A percentile compares a stretch with the other conserved stretches of the same genome.
These are phyloP conservation scores for Leishmania arabica DNA, from an alignment of 208 protist genomes.

Conservation along the genomic window DNA sequence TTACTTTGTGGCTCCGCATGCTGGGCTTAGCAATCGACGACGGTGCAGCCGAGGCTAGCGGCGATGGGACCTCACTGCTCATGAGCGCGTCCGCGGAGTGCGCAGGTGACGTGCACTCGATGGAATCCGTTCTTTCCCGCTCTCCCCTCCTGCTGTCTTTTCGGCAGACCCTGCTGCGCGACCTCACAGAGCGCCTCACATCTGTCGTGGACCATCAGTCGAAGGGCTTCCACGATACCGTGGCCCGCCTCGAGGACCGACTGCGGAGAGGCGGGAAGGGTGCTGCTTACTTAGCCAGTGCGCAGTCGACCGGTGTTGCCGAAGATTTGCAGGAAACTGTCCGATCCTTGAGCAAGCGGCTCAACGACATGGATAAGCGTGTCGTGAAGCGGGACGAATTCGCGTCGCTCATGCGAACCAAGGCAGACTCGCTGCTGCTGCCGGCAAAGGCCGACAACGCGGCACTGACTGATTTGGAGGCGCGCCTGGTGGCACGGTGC, in stretches of 20 bases:
- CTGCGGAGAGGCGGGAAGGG: constrained; percentile 14
- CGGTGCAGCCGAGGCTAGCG: neutral
- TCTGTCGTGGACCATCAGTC: constrained; percentile 54
- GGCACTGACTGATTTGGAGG: constrained; percentile 55
- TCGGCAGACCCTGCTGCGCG: constrained; percentile 64
- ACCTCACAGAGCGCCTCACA: constrained; percentile 62
- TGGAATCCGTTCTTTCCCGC: constrained; percentile 44
- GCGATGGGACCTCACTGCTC: neutral
- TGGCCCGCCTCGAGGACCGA: constrained; percentile 47
- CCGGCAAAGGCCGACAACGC: constrained; percentile 60
- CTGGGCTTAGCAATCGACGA: constrained; percentile 2
- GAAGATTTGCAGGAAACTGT: constrained; percentile 26
- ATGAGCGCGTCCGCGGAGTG: neutral
- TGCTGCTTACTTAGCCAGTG: constrained; percentile 3
- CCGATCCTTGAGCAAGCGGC: constrained; percentile 25
- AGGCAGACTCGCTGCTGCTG: constrained; percentile 54
- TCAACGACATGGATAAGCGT: constrained; percentile 50
- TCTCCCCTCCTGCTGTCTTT: constrained; percentile 79
- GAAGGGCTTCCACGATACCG: constrained; percentile 46
- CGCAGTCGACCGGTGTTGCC: neutral
- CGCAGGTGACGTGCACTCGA: constrained; percentile 15
- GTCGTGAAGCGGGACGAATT: constrained; percentile 61
- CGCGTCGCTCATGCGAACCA: constrained; percentile 42
- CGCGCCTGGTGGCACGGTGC: constrained; percentile 46
- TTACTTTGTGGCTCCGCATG: constrained; percentile 27